These are phyloP conservation scores for Aspergillus novoparasiticus DNA, from an alignment of 2,329 filamentous ascomycete species.

Conservation along the genomic window DNA sequence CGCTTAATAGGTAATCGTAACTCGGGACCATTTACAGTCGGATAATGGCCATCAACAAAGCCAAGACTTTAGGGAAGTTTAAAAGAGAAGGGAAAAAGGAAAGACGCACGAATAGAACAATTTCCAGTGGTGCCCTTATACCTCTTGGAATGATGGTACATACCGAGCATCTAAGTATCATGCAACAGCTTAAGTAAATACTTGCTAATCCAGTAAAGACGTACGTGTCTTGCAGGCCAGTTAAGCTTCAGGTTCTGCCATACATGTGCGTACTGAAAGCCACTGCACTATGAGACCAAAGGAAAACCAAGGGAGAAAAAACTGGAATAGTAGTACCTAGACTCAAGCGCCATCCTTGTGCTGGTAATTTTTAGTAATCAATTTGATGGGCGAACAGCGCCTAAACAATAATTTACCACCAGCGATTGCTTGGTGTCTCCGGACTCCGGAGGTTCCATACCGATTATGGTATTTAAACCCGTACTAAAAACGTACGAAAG, in stretches of 20 bases:
- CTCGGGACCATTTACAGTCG: not conserved
- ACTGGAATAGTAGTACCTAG: too few relatives aligned
- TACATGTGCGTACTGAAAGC: not conserved
- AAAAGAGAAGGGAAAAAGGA: not conserved
- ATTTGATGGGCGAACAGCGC: not conserved
- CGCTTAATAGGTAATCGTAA: not conserved
- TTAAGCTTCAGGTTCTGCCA: conserved; percentile 17
- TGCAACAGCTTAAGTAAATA: not conserved
- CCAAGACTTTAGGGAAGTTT: not conserved
- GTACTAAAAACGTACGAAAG: conserved; percentile 13
- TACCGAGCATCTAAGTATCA: not conserved
- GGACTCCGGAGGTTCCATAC: not conserved
- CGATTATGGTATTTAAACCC: conserved; percentile 7
- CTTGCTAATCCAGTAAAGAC: conserved; percentile 2
- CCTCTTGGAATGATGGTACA: not conserved
- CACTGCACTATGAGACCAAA: not conserved
- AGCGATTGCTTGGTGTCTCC: not conserved
- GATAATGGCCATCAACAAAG: not conserved
- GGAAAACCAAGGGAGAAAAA: not conserved
- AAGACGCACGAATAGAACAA: not conserved
- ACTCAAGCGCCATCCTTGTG: not conserved
- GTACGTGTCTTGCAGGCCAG: conserved; percentile 11
- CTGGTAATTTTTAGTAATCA: not conserved
- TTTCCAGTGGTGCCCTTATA: not conserved
- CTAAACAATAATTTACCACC: not conserved